These are phyloP conservation scores for Stephania cephalantha DNA, from an alignment of 164 flowering plant species.

Conservation along the genomic window DNA sequence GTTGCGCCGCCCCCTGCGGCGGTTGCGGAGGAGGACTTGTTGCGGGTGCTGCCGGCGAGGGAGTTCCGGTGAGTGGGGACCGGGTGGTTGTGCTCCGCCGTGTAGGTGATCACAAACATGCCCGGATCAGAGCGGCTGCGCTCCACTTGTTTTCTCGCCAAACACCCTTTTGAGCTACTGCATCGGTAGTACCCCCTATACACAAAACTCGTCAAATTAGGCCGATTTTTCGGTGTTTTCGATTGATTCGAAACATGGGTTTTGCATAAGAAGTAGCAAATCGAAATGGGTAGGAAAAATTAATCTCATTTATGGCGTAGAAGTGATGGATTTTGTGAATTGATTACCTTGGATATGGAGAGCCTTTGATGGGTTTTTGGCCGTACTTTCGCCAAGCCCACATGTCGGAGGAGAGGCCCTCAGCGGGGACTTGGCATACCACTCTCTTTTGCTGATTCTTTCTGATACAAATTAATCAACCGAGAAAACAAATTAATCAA, in stretches of 20 bases:
- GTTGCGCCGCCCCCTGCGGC: constrained; percentile 2
- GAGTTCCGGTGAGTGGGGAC: constrained; percentile 91
- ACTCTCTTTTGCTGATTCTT: constrained; percentile 71
- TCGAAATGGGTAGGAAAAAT: not conserved
- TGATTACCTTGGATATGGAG: constrained; percentile 82
- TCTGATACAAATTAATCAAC: constrained; percentile 26
- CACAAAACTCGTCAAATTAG: not conserved
- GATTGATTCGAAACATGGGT: not conserved
- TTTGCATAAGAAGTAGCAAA: not conserved
- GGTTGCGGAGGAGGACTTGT: constrained; percentile 30
- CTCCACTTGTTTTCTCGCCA: constrained; percentile 97
- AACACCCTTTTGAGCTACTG: constrained; percentile 91
- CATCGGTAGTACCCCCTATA: constrained; percentile 93
- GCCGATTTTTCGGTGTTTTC: no score
- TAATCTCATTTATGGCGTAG: not conserved
- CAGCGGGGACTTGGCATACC: constrained; percentile 77
- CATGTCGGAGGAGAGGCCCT: constrained; percentile 65
- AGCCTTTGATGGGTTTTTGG: constrained; percentile 96
- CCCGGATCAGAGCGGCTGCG: constrained; percentile 77
- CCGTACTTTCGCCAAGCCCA: constrained; percentile 99
- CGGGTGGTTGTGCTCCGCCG: constrained; percentile 93
- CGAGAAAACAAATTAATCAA: not conserved
- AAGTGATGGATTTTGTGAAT: no score
- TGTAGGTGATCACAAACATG: constrained; percentile 90
- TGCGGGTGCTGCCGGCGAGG: constrained; percentile 88